phyloP scores from a whole-genome alignment of 2,329 filamentous ascomycete species.

The Allantophomopsis cytisporea region DNA sequence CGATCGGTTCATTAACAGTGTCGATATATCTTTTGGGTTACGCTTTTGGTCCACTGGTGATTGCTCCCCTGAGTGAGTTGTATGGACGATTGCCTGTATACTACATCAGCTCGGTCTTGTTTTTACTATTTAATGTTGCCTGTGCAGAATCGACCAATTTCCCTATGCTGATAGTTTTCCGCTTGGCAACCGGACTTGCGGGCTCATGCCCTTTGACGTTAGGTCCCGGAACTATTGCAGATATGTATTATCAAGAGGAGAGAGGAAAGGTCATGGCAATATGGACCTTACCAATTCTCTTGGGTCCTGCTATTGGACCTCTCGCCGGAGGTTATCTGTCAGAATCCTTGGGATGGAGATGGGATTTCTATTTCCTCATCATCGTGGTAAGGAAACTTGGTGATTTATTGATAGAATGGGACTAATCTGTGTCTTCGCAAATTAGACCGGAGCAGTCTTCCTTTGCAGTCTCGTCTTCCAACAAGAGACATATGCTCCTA shows the following conservation, averaged over 20 bases:
- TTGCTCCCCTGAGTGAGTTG: conserved; percentile 45
- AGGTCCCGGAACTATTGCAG: conserved; percentile 42
- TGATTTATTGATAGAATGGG: too few relatives aligned
- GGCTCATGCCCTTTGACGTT: conserved; percentile 47
- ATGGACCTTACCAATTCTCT: conserved; percentile 51
- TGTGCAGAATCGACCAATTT: conserved; percentile 42
- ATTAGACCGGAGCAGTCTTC: conserved; percentile 48
- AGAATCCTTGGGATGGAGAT: conserved; percentile 42
- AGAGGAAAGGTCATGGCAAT: conserved; percentile 42
- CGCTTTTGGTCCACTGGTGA: conserved; percentile 46
- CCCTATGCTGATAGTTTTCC: conserved; percentile 43
- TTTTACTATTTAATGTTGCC: conserved; percentile 47
- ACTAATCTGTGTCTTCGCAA: conserved; percentile 35
- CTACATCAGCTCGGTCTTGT: conserved; percentile 35
- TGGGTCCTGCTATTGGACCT: conserved; percentile 51
- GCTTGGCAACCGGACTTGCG: conserved; percentile 50
- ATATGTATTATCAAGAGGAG: conserved; percentile 37
- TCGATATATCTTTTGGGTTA: conserved; percentile 48
- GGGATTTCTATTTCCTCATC: conserved; percentile 27
- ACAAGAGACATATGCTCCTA: conserved; percentile 14
- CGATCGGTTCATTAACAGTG: conserved; percentile 13
- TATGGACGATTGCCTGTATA: conserved; percentile 45
- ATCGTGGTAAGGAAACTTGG: too few relatives aligned
- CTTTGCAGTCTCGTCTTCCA: conserved; percentile 21
- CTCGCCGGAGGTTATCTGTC: conserved; percentile 47